These are phyloP conservation scores for Kwoniella sp. DNA, from an alignment of 768 basidiomycete genomes.

Conservation along the genomic window DNA sequence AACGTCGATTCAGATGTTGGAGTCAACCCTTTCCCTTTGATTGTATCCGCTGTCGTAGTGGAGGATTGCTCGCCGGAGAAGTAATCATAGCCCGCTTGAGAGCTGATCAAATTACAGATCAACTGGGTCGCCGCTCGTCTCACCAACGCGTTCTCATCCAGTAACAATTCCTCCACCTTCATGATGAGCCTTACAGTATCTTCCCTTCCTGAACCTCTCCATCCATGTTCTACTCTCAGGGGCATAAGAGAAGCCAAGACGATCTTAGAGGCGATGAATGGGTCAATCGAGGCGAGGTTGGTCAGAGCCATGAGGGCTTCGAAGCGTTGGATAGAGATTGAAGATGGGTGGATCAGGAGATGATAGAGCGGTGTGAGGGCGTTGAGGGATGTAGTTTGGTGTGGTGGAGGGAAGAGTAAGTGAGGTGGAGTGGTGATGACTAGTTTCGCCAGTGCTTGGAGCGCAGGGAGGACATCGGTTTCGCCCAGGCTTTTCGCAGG, in stretches of 20 bases:
- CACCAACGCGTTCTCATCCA: constrained; percentile 77
- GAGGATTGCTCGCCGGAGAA: constrained; percentile 59
- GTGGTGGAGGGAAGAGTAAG: constrained; percentile 85
- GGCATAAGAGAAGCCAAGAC: constrained; percentile 52
- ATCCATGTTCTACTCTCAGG: constrained; percentile 4
- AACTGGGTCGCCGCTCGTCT: constrained; percentile 87
- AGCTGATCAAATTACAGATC: constrained; percentile 83
- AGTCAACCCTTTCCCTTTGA: no score
- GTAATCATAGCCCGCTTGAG: constrained; percentile 72
- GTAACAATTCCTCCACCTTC: constrained; percentile 46
- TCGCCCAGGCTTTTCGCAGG: no score
- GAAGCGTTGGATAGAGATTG: constrained; percentile 79
- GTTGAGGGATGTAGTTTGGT: constrained; percentile 69
- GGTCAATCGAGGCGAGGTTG: constrained; percentile 79
- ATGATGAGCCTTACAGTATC: constrained; percentile 64
- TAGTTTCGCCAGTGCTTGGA: constrained; percentile 90
- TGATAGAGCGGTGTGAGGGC: constrained; percentile 78
- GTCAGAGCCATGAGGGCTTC: constrained; percentile 96
- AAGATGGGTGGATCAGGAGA: constrained; percentile 69
- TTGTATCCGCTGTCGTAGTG: no score
- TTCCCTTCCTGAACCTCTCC: constrained; percentile 60
- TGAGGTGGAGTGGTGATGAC: constrained; percentile 87
- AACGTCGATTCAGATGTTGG: neutral
- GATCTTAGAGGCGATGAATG: constrained; percentile 68
- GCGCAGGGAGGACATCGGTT: constrained; percentile 57